These are phyloP conservation scores for Phaeosphaeriaceae sp. DNA, from an alignment of 2,329 filamentous ascomycete genomes.

Conservation along the genomic window DNA sequence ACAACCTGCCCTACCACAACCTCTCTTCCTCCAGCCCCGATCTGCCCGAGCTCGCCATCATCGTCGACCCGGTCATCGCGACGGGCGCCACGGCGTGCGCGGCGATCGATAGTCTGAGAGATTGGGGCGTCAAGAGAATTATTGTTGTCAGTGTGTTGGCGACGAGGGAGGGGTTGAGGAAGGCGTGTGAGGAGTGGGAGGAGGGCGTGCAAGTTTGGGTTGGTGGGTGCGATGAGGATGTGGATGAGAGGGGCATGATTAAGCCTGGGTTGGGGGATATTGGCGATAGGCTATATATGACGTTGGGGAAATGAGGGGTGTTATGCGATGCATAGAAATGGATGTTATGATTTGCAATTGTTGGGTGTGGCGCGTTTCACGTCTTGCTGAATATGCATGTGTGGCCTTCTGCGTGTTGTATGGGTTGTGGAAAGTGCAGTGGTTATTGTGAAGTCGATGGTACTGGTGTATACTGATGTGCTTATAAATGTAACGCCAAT, in stretches of 20 bases:
- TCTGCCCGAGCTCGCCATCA: slow-evolving; percentile 72
- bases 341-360: background rate
- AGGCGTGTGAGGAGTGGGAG: slow-evolving; percentile 78
- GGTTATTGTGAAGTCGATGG: too few relatives aligned
- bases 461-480: too few relatives aligned
- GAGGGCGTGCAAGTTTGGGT: slow-evolving; percentile 82
- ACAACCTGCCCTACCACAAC: slow-evolving; percentile 84
- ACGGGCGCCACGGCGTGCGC: slow-evolving; percentile 90
- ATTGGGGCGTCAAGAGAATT: slow-evolving; percentile 89
- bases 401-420: too few relatives aligned
- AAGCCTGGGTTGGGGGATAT: slow-evolving; percentile 90
- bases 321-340: background rate
- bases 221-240: slow-evolving; percentile 76
- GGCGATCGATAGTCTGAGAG: slow-evolving; percentile 84
- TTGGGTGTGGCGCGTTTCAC: too few relatives aligned
- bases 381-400: too few relatives aligned
- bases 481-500: too few relatives aligned
- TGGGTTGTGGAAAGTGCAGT: too few relatives aligned
- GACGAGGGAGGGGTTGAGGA: slow-evolving; percentile 72
- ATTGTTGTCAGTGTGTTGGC: slow-evolving; percentile 79
- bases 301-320: slow-evolving; percentile 71
- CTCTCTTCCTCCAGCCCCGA: slow-evolving; percentile 50
- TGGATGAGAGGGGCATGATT: slow-evolving; percentile 86
- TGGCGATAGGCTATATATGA: slow-evolving; percentile 87
- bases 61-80: slow-evolving; percentile 92